Conservation (phyloP, 495 filamentous ascomycete species). For the Filosporella fistucella region DNA sequence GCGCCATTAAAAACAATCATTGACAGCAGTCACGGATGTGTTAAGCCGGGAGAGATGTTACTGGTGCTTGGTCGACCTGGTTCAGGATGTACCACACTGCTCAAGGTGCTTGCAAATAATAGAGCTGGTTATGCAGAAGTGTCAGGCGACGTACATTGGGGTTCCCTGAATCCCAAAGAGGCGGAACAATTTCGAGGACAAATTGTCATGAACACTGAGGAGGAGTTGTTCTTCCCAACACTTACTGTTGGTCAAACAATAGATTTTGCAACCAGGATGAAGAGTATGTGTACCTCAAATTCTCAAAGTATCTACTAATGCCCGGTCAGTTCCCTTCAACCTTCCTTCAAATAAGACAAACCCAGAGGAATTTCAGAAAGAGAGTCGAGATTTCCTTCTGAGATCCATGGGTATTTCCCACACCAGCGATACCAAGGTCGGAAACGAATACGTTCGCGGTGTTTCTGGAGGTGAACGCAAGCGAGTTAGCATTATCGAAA, state of each 20-base stretch:
- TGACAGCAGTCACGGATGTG: slow-evolving; percentile 50
- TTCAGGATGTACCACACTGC: slow-evolving; percentile 81
- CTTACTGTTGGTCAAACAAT: slow-evolving; percentile 83
- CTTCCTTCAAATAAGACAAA: slow-evolving; percentile 54
- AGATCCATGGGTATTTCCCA: slow-evolving; percentile 89
- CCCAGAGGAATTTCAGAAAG: slow-evolving; percentile 60
- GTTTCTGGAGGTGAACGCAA: slow-evolving; percentile 85
- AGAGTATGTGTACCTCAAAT: slow-evolving; percentile 26
- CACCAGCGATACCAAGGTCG: slow-evolving; percentile 75
- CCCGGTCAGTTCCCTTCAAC: slow-evolving; percentile 54
- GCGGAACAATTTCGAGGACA: slow-evolving; percentile 72
- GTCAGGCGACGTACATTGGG: slow-evolving; percentile 76
- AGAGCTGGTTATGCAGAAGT: slow-evolving; percentile 73
- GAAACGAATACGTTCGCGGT: slow-evolving; percentile 75
- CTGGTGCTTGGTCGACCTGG: slow-evolving; percentile 85
- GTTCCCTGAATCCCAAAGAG: slow-evolving; percentile 55
- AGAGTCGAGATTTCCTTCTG: slow-evolving; percentile 64
- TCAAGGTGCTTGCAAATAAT: slow-evolving; percentile 82
- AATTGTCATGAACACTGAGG: slow-evolving; percentile 81
- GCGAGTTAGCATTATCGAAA: slow-evolving; percentile 67
- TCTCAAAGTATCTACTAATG: background rate
- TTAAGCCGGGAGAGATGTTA: slow-evolving; percentile 83
- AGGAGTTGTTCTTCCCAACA: slow-evolving; percentile 76
- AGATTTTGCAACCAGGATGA: slow-evolving; percentile 76
- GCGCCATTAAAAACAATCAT: slow-evolving; percentile 33